Percentiles rank a stretch among this genome's conserved stretches.
These are phyloP conservation scores for Apiospora phragmitis DNA, from an alignment of 2,329 filamentous ascomycete species.

Conservation along the genomic window DNA sequence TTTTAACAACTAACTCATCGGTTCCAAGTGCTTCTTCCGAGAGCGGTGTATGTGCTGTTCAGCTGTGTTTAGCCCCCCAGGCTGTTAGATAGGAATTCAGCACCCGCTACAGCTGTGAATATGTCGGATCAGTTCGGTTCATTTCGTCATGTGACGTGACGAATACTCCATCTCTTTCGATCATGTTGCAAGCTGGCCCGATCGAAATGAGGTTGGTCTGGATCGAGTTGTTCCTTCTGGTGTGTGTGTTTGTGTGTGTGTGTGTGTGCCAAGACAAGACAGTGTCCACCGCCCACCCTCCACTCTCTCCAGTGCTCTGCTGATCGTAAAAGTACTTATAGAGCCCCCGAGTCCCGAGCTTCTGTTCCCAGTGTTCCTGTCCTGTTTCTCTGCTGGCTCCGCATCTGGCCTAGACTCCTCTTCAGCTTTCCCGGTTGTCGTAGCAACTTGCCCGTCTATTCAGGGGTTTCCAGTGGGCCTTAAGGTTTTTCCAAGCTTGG, in stretches of 20 bases:
- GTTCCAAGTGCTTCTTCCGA: neutral
- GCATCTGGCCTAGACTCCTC: neutral
- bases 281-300: neutral
- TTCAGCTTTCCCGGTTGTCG: constrained; percentile 6
- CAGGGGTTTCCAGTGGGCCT: constrained; percentile 1
- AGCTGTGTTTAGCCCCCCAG: neutral
- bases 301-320: neutral
- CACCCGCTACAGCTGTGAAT: neutral
- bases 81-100: neutral
- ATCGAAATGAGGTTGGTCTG: neutral
- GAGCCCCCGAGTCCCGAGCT: neutral
- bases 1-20: neutral
- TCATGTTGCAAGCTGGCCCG: neutral
- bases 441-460: neutral
- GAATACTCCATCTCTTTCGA: neutral
- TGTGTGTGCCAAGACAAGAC: neutral
- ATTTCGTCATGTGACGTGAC: neutral
- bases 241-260: neutral
- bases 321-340: neutral
- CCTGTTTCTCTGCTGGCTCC: constrained; percentile 1
- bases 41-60: neutral
- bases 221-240: neutral
- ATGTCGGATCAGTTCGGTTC: neutral
- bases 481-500: constrained; percentile 3
- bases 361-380: constrained; percentile 1